phyloP scores from a whole-genome alignment of 495 filamentous ascomycete genomes.

The Acidomyces sp. region DNA sequence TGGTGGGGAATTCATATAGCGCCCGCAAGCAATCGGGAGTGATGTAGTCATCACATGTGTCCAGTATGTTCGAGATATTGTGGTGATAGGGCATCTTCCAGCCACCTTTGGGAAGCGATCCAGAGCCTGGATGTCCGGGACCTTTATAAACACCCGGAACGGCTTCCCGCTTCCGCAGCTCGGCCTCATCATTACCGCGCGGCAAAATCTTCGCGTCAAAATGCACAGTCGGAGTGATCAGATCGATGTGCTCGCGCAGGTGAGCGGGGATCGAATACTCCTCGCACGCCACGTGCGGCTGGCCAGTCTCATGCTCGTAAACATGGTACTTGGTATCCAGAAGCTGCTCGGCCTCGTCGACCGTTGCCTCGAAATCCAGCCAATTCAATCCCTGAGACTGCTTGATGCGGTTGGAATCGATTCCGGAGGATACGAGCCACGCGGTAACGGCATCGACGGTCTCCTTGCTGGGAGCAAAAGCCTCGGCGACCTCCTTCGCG shows the following conservation, averaged over 20 bases:
- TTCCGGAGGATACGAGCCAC: constrained; percentile 16
- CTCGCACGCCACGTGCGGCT: constrained; percentile 17
- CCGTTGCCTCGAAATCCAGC: constrained; percentile 18
- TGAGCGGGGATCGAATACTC: constrained; percentile 22
- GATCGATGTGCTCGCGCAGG: constrained; percentile 26
- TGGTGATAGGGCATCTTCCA: constrained; percentile 1
- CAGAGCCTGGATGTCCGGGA: constrained; percentile 1
- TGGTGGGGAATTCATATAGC: constrained; percentile 39
- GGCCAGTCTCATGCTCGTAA: constrained; percentile 14
- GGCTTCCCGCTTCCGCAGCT: constrained; percentile 13
- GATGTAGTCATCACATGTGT: constrained; percentile 35
- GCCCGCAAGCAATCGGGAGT: constrained; percentile 42
- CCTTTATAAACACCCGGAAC: constrained; percentile 3
- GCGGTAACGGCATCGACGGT: constrained; percentile 12
- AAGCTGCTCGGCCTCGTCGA: constrained; percentile 20
- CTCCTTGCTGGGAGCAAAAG: constrained; percentile 15
- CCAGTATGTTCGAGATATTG: constrained; percentile 19
- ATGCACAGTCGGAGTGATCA: constrained; percentile 28
- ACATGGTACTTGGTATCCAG: constrained; percentile 20
- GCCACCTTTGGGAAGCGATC: constrained; percentile 20
- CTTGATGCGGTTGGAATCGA: constrained; percentile 10
- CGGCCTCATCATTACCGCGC: neutral
- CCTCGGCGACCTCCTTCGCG: constrained; percentile 18
- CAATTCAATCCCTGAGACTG: constrained; percentile 10
- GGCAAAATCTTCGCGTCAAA: constrained; percentile 24